phyloP scores from a whole-genome alignment of 352 stramenopile genomes.

The Elongisporangium anandrum region DNA sequence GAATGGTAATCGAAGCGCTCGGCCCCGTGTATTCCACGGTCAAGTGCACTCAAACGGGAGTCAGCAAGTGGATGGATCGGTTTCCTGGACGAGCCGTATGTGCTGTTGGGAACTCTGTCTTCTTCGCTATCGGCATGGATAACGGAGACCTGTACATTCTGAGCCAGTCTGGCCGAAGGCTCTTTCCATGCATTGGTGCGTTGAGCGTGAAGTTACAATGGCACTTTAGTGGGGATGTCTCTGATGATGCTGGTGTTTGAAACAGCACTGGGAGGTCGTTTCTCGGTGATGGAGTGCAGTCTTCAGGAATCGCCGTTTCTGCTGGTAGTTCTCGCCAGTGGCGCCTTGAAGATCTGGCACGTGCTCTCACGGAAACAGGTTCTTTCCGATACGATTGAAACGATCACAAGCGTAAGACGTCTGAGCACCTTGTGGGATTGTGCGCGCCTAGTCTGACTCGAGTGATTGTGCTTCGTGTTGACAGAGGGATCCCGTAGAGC shows the following conservation, averaged over 20 bases:
- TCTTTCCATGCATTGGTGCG: constrained; percentile 80
- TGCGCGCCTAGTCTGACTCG: constrained; percentile 1
- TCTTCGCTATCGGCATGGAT: constrained; percentile 55
- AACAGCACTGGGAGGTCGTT: constrained; percentile 53
- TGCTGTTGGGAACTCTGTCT: constrained; percentile 55
- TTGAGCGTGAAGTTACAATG: constrained; percentile 3
- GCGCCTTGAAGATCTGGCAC: constrained; percentile 73
- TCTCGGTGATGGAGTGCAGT: constrained; percentile 75
- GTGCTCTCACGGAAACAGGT: constrained; percentile 37
- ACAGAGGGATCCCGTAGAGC: constrained; percentile 3
- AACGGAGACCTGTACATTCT: constrained; percentile 70
- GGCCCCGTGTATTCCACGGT: constrained; percentile 70
- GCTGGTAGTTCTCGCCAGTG: constrained; percentile 62
- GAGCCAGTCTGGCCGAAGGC: constrained; percentile 48
- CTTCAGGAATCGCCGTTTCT: constrained; percentile 55
- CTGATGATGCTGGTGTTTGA: constrained; percentile 2
- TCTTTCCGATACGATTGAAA: constrained; percentile 60
- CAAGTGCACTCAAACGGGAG: constrained; percentile 45
- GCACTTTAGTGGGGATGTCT: neutral
- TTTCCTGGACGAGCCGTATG: constrained; percentile 55
- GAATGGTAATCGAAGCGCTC: constrained; percentile 23
- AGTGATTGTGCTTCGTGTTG: constrained; percentile 5
- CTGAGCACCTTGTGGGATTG: neutral
- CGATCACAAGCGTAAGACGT: constrained; percentile 44
- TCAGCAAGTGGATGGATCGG: constrained; percentile 78